phyloP scores from a whole-genome alignment of 1,139 yeast species.

The Protomyces gravidus region DNA sequence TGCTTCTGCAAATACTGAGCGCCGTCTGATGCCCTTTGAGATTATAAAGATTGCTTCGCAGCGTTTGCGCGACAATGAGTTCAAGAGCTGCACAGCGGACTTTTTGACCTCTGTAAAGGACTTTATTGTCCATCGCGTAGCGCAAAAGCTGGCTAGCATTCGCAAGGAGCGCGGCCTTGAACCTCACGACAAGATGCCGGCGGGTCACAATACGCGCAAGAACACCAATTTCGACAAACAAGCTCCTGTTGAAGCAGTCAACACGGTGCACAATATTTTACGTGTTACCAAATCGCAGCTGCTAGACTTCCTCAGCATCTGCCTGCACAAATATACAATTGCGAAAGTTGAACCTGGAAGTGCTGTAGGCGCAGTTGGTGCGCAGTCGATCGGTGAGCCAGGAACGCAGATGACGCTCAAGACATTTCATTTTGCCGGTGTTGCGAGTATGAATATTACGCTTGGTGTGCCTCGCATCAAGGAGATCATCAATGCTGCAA shows the following conservation, averaged over 20 bases:
- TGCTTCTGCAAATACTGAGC: not conserved
- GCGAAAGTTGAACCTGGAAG: slow-evolving; percentile 99
- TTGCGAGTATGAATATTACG: slow-evolving; percentile 97
- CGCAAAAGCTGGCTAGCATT: slow-evolving; percentile 52
- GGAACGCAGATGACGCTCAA: slow-evolving; percentile 99
- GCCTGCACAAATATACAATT: slow-evolving; percentile 74
- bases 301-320: slow-evolving; percentile 64
- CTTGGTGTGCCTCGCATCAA: slow-evolving; percentile 99
- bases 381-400: slow-evolving; percentile 98
- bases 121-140: slow-evolving; percentile 59
- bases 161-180: slow-evolving; percentile 55
- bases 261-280: slow-evolving; percentile 65
- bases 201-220: not conserved
- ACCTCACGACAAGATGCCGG: not conserved
- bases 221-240: slow-evolving; percentile 38
- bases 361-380: slow-evolving; percentile 99
- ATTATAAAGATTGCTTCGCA: slow-evolving; percentile 54
- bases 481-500: slow-evolving; percentile 96
- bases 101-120: slow-evolving; percentile 81
- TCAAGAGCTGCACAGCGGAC: slow-evolving; percentile 46
- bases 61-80: slow-evolving; percentile 60
- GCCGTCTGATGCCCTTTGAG: slow-evolving; percentile 61
- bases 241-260: slow-evolving; percentile 23
- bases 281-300: slow-evolving; percentile 64
- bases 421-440: slow-evolving; percentile 99